Percentiles rank a stretch among this genome's conserved stretches.
Evolutionary conservation across 768 basidiomycete genomes (phyloP).

Genomic region (Xanthoconium purpureum): DNA sequence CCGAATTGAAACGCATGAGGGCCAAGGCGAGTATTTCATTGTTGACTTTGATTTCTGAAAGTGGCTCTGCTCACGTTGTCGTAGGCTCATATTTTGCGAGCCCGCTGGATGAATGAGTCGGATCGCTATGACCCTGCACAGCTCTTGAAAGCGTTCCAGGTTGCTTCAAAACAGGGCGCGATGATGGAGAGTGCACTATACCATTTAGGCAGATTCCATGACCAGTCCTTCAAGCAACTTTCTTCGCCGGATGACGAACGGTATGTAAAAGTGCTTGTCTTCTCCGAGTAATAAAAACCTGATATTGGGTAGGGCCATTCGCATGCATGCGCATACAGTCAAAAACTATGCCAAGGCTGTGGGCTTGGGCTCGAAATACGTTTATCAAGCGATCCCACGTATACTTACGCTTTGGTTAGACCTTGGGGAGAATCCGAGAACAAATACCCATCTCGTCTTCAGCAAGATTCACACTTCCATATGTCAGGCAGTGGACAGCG

Average conservation of each 20-base stretch:
- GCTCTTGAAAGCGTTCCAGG: conserved; percentile 58
- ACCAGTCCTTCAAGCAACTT: conserved; percentile 66
- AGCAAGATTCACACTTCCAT: conserved; percentile 57
- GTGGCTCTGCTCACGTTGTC: not conserved
- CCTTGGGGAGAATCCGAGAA: conserved; percentile 56
- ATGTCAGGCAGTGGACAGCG: conserved; percentile 49
- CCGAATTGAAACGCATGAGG: conserved; percentile 50
- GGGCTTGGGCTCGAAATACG: conserved; percentile 84
- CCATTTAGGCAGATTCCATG: conserved; percentile 85
- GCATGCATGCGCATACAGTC: conserved; percentile 65
- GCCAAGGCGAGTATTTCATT: conserved; percentile 58
- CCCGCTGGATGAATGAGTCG: conserved; percentile 91
- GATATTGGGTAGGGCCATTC: conserved; percentile 45
- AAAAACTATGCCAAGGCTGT: conserved; percentile 69
- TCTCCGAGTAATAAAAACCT: not conserved
- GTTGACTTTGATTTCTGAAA: not conserved
- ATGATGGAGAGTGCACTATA: conserved; percentile 84
- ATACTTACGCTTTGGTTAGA: conserved; percentile 95
- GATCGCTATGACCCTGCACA: conserved; percentile 69
- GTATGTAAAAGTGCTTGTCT: conserved; percentile 27
- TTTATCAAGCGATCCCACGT: conserved; percentile 93
- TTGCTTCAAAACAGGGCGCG: conserved; percentile 47
- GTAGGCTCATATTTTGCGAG: conserved; percentile 76
- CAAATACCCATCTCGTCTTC: conserved; percentile 39
- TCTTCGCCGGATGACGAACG: conserved; percentile 50